These are phyloP conservation scores for Brassica carinata DNA, from an alignment of 345 rosid genomes.

Conservation along the genomic window DNA sequence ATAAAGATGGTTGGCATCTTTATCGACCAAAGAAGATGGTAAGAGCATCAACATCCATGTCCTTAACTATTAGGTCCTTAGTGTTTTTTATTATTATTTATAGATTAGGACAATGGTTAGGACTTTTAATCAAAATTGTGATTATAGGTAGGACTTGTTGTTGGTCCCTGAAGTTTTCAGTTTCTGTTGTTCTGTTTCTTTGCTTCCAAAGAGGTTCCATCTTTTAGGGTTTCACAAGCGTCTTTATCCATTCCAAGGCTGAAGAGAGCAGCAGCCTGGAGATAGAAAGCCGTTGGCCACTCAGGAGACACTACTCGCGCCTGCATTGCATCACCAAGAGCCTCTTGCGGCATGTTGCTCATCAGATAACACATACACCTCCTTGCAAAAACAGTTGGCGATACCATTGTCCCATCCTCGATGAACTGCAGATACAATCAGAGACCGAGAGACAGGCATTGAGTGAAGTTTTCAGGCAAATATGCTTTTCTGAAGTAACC, in stretches of 20 bases:
- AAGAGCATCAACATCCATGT: too few species aligned
- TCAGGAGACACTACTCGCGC: conserved; percentile 77
- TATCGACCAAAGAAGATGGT: conserved; percentile 23
- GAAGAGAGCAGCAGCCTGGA: conserved; percentile 85
- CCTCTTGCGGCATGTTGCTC: conserved; percentile 74
- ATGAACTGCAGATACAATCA: conserved; percentile 55
- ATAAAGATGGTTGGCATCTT: conserved; percentile 17
- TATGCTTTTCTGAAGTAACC: conserved; percentile 18
- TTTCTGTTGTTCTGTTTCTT: conserved; percentile 52
- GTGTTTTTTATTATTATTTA: too few species aligned
- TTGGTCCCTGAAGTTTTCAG: conserved; percentile 50
- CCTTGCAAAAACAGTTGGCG: conserved; percentile 78
- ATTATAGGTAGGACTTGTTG: too few species aligned
- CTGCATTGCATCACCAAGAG: conserved; percentile 86
- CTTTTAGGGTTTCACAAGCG: conserved; percentile 78
- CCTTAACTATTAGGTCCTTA: too few species aligned
- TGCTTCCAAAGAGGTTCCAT: conserved; percentile 74
- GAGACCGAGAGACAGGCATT: background rate
- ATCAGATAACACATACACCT: conserved; percentile 76
- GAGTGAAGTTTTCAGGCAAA: background rate
- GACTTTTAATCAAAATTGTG: too few species aligned
- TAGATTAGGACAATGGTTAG: too few species aligned
- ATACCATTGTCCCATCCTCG: conserved; percentile 75
- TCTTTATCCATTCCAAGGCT: conserved; percentile 80
- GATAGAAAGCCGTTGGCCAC: conserved; percentile 81